phyloP scores from a whole-genome alignment of 192 early-diverging fungal genomes.

The Coemansia sp. region DNA sequence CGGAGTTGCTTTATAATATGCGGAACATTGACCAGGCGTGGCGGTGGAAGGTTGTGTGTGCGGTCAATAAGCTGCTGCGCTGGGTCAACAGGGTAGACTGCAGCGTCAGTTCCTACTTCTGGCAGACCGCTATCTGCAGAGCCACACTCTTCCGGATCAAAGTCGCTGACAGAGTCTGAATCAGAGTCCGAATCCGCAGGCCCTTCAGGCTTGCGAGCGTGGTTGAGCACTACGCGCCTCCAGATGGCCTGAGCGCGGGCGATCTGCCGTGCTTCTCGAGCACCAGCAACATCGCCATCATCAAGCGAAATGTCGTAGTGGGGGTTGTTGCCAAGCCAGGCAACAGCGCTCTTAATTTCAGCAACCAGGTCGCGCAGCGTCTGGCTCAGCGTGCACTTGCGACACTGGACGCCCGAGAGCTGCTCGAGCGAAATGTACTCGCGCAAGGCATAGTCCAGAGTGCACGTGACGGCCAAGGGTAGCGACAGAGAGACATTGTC shows the following conservation, averaged over 20 bases:
- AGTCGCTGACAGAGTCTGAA: slow-evolving; percentile 14
- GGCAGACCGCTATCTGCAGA: not conserved
- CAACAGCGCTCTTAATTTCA: slow-evolving; percentile 25
- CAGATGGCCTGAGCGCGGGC: slow-evolving; percentile 33
- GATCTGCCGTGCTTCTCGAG: slow-evolving; percentile 6
- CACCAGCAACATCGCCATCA: not conserved
- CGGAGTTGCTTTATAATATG: slow-evolving; percentile 27
- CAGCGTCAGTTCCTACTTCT: not conserved
- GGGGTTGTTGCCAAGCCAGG: slow-evolving; percentile 36
- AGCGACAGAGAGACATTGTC: slow-evolving; percentile 74
- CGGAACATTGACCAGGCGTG: slow-evolving; percentile 37
- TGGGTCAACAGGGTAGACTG: slow-evolving; percentile 39
- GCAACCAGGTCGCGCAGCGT: slow-evolving; percentile 43
- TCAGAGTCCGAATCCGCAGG: slow-evolving; percentile 21
- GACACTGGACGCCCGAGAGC: slow-evolving; percentile 40
- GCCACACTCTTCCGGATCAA: not conserved
- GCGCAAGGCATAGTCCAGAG: slow-evolving; percentile 40
- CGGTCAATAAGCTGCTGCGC: slow-evolving; percentile 30
- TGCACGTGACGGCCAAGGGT: slow-evolving; percentile 53
- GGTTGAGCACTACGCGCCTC: slow-evolving; percentile 36
- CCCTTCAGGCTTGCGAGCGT: not conserved
- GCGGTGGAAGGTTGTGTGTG: slow-evolving; percentile 26
- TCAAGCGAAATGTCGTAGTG: slow-evolving; percentile 19
- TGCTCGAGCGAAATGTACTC: slow-evolving; percentile 46
- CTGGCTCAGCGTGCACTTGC: slow-evolving; percentile 50